Conservation (phyloP, 805 yeast genomes). For the Saccharomycopsis capsularis region DNA sequence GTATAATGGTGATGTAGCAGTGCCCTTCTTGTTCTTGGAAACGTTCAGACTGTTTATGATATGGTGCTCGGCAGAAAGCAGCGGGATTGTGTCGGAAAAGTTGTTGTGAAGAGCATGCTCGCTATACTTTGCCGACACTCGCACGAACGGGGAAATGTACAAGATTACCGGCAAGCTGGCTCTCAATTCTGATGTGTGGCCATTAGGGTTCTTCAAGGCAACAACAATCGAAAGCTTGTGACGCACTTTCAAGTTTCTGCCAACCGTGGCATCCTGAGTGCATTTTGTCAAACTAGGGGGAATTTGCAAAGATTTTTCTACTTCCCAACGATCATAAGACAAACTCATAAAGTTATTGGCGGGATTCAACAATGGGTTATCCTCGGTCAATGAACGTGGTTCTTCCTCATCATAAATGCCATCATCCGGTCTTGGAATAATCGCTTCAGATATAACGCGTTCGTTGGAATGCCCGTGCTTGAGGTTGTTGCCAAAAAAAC, state of each 20-base stretch:
- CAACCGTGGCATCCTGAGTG: constrained; percentile 81
- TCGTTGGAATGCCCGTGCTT: constrained; percentile 47
- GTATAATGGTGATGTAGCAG: neutral
- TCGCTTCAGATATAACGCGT: constrained; percentile 46
- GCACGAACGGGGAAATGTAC: constrained; percentile 77
- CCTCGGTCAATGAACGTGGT: neutral
- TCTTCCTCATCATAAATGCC: constrained; percentile 11
- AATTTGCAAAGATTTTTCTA: constrained; percentile 49
- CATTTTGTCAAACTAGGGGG: constrained; percentile 71
- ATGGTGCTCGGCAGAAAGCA: constrained; percentile 1
- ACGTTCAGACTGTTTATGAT: too few relatives aligned
- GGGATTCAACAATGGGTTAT: constrained; percentile 1
- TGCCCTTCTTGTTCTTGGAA: neutral
- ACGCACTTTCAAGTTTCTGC: constrained; percentile 66
- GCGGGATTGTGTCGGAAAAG: constrained; percentile 17
- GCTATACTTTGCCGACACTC: constrained; percentile 46
- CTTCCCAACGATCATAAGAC: constrained; percentile 60
- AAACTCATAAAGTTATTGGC: constrained; percentile 13
- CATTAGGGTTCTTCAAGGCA: constrained; percentile 78
- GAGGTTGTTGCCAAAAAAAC: constrained; percentile 25
- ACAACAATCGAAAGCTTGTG: constrained; percentile 83
- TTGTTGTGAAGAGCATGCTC: constrained; percentile 28
- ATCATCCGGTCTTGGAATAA: constrained; percentile 29
- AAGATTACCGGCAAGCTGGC: constrained; percentile 80
- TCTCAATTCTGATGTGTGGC: constrained; percentile 84